These are phyloP conservation scores for Vitis amurensis DNA, from an alignment of 164 flowering plant species.

Conservation along the genomic window DNA sequence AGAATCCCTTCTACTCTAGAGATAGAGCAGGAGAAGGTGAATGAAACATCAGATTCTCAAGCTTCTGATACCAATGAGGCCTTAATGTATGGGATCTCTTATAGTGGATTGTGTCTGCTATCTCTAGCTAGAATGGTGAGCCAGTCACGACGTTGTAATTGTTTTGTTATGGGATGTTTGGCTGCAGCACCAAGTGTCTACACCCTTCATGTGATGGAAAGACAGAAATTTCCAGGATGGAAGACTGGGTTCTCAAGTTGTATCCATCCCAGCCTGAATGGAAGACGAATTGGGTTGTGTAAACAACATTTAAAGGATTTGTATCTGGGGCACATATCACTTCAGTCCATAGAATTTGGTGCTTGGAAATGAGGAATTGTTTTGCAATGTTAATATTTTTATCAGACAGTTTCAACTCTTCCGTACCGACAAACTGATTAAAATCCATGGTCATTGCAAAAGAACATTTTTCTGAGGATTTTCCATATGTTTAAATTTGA, in stretches of 20 bases:
- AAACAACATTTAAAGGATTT: slow-evolving; percentile 73
- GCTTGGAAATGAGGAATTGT: slow-evolving; percentile 44
- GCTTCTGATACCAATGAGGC: slow-evolving; percentile 49
- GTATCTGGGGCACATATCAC: slow-evolving; percentile 78
- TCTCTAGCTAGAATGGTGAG: slow-evolving; percentile 70
- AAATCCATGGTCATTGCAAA: too few relatives aligned
- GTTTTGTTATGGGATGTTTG: slow-evolving; percentile 72
- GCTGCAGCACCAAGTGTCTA: slow-evolving; percentile 68
- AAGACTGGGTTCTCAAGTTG: slow-evolving; percentile 76
- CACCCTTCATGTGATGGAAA: slow-evolving; percentile 76
- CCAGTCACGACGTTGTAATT: slow-evolving; percentile 60
- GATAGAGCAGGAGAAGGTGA: slow-evolving; percentile 42
- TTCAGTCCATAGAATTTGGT: slow-evolving; percentile 77
- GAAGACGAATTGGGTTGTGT: slow-evolving; percentile 73
- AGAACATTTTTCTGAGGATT: too few relatives aligned
- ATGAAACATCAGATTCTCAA: slow-evolving; percentile 27
- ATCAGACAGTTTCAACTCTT: too few relatives aligned
- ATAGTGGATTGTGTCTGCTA: slow-evolving; percentile 71
- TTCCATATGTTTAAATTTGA: too few relatives aligned
- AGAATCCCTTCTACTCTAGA: slow-evolving; percentile 58
- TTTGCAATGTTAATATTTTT: too few relatives aligned
- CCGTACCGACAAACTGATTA: too few relatives aligned
- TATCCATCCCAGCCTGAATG: slow-evolving; percentile 79
- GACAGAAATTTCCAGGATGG: slow-evolving; percentile 86
- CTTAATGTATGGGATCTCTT: slow-evolving; percentile 58